Percentiles rank a stretch among this genome's conserved stretches.
phyloP scores from a whole-genome alignment of 1,139 yeast genomes.

The Geotrichum candidum region DNA sequence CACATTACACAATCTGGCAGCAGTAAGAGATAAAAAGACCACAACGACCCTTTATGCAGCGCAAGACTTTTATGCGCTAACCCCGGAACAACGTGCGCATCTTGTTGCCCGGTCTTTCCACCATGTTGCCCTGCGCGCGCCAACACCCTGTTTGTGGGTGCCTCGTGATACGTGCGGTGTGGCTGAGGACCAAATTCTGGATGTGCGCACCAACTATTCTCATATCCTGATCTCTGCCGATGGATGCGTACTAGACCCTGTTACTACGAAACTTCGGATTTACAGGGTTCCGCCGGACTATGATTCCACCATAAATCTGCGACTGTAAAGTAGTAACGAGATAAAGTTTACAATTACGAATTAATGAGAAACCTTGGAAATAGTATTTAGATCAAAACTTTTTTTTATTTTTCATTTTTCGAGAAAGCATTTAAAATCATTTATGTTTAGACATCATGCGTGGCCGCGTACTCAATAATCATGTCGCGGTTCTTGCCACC shows the following conservation, averaged over 20 bases:
- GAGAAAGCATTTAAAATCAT: background rate
- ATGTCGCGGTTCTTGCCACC: slow-evolving; percentile 24
- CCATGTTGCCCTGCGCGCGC: slow-evolving; percentile 29
- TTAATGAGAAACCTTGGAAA: background rate
- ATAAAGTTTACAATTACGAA: background rate
- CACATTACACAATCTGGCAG: background rate
- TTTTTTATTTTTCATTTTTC: background rate
- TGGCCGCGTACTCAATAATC: slow-evolving; percentile 25
- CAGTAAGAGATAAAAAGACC: background rate
- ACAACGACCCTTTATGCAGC: background rate
- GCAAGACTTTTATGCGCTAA: slow-evolving; percentile 14
- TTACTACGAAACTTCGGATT: slow-evolving; percentile 19
- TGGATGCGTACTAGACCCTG: slow-evolving; percentile 20
- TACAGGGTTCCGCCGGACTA: slow-evolving; percentile 25
- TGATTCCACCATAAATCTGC: slow-evolving; percentile 9
- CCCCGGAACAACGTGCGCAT: slow-evolving; percentile 24
- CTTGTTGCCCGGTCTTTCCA: slow-evolving; percentile 27
- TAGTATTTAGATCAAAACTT: background rate
- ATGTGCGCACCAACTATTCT: slow-evolving; percentile 25
- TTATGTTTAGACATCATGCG: slow-evolving; percentile 8
- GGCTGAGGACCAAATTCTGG: slow-evolving; percentile 30
- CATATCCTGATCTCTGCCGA: slow-evolving; percentile 26
- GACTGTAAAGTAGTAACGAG: slow-evolving; percentile 3
- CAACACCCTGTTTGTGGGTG: slow-evolving; percentile 35
- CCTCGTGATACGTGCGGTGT: slow-evolving; percentile 33